Percentiles rank a stretch among this genome's conserved stretches.
phyloP scores from a whole-genome alignment of 805 yeast genomes.

The Scheffersomyces coipomensis region DNA sequence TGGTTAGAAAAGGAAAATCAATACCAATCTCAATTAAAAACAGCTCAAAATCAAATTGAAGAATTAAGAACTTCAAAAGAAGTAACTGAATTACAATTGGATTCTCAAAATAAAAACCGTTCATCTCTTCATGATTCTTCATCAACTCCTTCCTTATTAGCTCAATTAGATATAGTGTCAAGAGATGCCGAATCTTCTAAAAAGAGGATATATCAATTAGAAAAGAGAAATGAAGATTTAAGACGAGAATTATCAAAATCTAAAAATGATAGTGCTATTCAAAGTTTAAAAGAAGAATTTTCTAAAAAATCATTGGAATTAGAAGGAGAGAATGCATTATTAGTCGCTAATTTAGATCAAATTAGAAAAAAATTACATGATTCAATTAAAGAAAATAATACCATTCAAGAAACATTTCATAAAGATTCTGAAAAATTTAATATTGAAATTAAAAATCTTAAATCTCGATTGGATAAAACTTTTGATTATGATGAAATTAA shows the following conservation, averaged over 20 bases:
- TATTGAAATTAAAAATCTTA: constrained; percentile 51
- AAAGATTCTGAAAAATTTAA: constrained; percentile 48
- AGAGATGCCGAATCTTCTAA: constrained; percentile 75
- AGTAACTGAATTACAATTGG: constrained; percentile 59
- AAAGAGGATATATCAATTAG: constrained; percentile 65
- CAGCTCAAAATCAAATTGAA: constrained; percentile 53
- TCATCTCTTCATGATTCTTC: constrained; percentile 24
- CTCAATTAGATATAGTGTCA: constrained; percentile 64
- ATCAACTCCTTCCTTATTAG: constrained; percentile 33
- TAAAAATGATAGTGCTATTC: constrained; percentile 45
- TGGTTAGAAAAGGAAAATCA: constrained; percentile 63
- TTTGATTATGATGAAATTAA: constrained; percentile 80
- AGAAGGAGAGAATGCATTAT: constrained; percentile 67
- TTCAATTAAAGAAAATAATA: constrained; percentile 20
- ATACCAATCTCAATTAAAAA: constrained; percentile 48
- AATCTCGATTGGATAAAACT: constrained; percentile 47
- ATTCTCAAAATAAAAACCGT: constrained; percentile 45
- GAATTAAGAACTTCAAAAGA: constrained; percentile 66
- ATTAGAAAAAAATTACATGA: constrained; percentile 31
- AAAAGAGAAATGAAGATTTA: constrained; percentile 73
- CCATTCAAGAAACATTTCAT: constrained; percentile 35
- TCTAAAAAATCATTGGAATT: constrained; percentile 50
- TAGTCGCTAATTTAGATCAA: constrained; percentile 58
- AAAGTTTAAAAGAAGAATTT: constrained; percentile 38
- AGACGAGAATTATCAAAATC: constrained; percentile 61